These are phyloP conservation scores for Orbilia quercus DNA, from an alignment of 2,329 filamentous ascomycete genomes.

Conservation along the genomic window DNA sequence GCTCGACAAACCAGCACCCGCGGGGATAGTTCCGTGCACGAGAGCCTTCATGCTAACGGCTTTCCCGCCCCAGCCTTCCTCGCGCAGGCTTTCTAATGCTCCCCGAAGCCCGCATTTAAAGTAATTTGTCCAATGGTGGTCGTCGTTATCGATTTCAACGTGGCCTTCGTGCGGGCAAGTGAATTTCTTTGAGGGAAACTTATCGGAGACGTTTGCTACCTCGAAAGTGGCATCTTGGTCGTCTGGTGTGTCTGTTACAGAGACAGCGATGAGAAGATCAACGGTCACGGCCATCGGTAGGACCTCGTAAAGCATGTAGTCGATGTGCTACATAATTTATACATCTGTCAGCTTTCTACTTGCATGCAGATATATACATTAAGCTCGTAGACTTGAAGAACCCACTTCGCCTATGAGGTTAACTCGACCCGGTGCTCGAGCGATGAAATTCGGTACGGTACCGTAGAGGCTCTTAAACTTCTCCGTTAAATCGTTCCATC, in stretches of 20 bases:
- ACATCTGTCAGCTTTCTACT: background rate
- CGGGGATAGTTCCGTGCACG: slow-evolving; percentile 90
- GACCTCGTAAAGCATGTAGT: slow-evolving; percentile 96
- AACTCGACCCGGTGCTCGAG: slow-evolving; percentile 90
- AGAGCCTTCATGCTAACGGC: slow-evolving; percentile 86
- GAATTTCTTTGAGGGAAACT: slow-evolving; percentile 81
- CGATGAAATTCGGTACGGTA: slow-evolving; percentile 79
- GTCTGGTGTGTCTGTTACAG: slow-evolving; percentile 64
- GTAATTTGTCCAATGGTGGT: slow-evolving; percentile 97
- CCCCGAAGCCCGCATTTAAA: slow-evolving; percentile 92
- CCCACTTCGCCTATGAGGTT: slow-evolving; percentile 89
- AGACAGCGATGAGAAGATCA: slow-evolving; percentile 87
- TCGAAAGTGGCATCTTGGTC: slow-evolving; percentile 73
- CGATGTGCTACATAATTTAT: slow-evolving; percentile 75
- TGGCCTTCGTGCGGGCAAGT: slow-evolving; percentile 72
- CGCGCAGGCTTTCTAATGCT: slow-evolving; percentile 79
- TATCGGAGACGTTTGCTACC: slow-evolving; percentile 81
- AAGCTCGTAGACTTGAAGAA: slow-evolving; percentile 2
- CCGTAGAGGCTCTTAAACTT: slow-evolving; percentile 78
- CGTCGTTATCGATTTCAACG: slow-evolving; percentile 83
- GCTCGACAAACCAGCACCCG: slow-evolving; percentile 90
- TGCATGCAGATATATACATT: background rate
- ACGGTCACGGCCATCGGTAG: slow-evolving; percentile 94
- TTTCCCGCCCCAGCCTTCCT: slow-evolving; percentile 72
- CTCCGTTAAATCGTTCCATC: slow-evolving; percentile 80